Conservation (phyloP, 2,329 filamentous ascomycete species). For the Metarhizium brunneum region DNA sequence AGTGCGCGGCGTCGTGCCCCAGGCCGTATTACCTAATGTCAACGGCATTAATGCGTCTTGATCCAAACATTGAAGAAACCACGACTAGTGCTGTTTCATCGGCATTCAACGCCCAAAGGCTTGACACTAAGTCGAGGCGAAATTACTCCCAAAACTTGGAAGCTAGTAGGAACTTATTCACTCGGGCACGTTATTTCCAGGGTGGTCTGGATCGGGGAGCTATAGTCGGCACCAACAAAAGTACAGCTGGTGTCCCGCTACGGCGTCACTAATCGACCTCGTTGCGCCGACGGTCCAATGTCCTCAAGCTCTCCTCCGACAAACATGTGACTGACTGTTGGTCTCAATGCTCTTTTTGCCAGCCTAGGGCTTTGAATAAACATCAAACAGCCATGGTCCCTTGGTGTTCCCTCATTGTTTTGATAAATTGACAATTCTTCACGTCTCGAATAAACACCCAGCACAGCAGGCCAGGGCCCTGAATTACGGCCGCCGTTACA, state of each 20-base stretch:
- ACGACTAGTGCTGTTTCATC: too few relatives aligned
- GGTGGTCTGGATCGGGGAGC: background rate
- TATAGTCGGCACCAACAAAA: background rate
- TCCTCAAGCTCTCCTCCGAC: background rate
- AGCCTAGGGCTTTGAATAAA: background rate
- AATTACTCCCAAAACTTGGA: too few relatives aligned
- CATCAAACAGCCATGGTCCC: background rate
- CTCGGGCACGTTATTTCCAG: background rate
- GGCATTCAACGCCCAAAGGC: too few relatives aligned
- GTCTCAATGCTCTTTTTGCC: background rate
- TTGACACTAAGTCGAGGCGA: too few relatives aligned
- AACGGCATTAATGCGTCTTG: too few relatives aligned
- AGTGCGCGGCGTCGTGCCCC: background rate
- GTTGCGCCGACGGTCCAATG: background rate
- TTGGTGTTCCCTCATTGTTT: background rate
- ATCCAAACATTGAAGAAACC: too few relatives aligned
- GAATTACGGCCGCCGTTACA: background rate
- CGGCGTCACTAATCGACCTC: too few relatives aligned
- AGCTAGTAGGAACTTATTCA: too few relatives aligned
- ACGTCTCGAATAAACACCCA: background rate
- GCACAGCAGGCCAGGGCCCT: too few relatives aligned
- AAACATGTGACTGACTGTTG: slow-evolving; percentile 1
- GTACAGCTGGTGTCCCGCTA: too few relatives aligned
- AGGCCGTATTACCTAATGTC: too few relatives aligned
- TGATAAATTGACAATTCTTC: too few relatives aligned